Evolutionary conservation across 1,139 yeast species (phyloP).

Genomic region (Yamadazyma oceani): DNA sequence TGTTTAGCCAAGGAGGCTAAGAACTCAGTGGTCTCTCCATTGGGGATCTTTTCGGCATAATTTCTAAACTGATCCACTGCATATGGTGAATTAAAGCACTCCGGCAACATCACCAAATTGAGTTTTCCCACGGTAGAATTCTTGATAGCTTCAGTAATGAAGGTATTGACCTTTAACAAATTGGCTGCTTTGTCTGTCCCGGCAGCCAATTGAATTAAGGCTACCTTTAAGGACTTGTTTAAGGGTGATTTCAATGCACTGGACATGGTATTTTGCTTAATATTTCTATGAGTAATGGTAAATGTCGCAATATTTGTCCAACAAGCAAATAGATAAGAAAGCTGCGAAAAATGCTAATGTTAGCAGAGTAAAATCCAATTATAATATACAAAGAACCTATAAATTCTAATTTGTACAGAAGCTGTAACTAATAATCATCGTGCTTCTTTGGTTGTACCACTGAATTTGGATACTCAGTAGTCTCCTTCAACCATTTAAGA

Average conservation of each 20-base stretch:
- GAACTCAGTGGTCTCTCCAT: slow-evolving; percentile 65
- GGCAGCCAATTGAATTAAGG: slow-evolving; percentile 75
- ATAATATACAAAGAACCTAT: too few species aligned
- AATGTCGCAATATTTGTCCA: too few species aligned
- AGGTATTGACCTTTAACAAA: slow-evolving; percentile 50
- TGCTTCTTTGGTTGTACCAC: slow-evolving; percentile 13
- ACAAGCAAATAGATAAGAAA: too few species aligned
- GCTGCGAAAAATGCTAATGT: neutral
- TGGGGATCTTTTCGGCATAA: slow-evolving; percentile 76
- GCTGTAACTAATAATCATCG: slow-evolving; percentile 9
- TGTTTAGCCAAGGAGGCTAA: slow-evolving; percentile 64
- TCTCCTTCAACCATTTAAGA: slow-evolving; percentile 37
- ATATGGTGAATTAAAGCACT: slow-evolving; percentile 95
- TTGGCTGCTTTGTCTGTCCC: slow-evolving; percentile 65
- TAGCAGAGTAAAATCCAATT: neutral
- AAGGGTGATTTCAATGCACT: slow-evolving; percentile 34
- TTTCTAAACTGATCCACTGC: slow-evolving; percentile 82
- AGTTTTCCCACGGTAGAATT: slow-evolving; percentile 46
- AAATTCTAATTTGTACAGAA: too few species aligned
- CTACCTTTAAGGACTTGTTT: slow-evolving; percentile 53
- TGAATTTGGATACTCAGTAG: slow-evolving; percentile 21
- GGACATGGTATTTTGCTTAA: slow-evolving; percentile 11
- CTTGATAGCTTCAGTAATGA: slow-evolving; percentile 49
- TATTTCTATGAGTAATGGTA: too few species aligned
- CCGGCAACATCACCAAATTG: slow-evolving; percentile 75